Conservation (phyloP, 2,329 filamentous ascomycete genomes). For the Ophiostoma ulmi region DNA sequence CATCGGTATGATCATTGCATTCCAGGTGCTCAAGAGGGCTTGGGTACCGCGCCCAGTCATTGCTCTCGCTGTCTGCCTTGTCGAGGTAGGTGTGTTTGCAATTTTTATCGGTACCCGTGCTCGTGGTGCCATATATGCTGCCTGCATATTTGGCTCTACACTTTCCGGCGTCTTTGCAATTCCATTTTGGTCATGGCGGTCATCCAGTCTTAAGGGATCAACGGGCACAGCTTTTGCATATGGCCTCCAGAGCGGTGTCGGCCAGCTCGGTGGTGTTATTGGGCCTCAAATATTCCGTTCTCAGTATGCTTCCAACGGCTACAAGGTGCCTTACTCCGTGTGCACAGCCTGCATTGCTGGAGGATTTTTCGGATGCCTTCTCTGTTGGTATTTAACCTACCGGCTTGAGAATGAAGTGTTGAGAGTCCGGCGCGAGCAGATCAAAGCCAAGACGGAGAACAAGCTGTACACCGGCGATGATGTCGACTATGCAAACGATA, state of each 20-base stretch:
- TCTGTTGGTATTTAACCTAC: slow-evolving; percentile 22
- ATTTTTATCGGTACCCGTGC: slow-evolving; percentile 21
- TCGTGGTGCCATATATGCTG: slow-evolving; percentile 16
- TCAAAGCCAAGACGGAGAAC: slow-evolving; percentile 1
- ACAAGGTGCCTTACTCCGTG: slow-evolving; percentile 21
- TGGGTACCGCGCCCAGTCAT: slow-evolving; percentile 22
- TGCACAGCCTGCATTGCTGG: slow-evolving; percentile 23
- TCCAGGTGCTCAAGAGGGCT: slow-evolving; percentile 17
- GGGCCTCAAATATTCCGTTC: slow-evolving; percentile 21
- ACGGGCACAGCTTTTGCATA: slow-evolving; percentile 23
- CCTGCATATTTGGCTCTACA: slow-evolving; percentile 12
- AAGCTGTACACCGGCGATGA: slow-evolving; percentile 17
- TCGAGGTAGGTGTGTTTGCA: slow-evolving; percentile 23
- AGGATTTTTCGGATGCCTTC: slow-evolving; percentile 20
- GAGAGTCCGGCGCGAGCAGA: slow-evolving; percentile 17
- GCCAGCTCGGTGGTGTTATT: slow-evolving; percentile 23
- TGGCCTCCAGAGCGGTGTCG: slow-evolving; percentile 23
- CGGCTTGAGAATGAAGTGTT: slow-evolving; percentile 20
- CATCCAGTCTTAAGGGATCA: slow-evolving; percentile 20
- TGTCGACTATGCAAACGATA: slow-evolving; percentile 17
- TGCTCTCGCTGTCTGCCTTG: slow-evolving; percentile 16
- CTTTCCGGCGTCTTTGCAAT: slow-evolving; percentile 20
- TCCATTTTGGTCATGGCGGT: slow-evolving; percentile 24
- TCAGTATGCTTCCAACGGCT: slow-evolving; percentile 19
- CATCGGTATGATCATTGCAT: slow-evolving; percentile 17